phyloP scores from a whole-genome alignment of 495 filamentous ascomycete genomes.

The Xylaria curta region DNA sequence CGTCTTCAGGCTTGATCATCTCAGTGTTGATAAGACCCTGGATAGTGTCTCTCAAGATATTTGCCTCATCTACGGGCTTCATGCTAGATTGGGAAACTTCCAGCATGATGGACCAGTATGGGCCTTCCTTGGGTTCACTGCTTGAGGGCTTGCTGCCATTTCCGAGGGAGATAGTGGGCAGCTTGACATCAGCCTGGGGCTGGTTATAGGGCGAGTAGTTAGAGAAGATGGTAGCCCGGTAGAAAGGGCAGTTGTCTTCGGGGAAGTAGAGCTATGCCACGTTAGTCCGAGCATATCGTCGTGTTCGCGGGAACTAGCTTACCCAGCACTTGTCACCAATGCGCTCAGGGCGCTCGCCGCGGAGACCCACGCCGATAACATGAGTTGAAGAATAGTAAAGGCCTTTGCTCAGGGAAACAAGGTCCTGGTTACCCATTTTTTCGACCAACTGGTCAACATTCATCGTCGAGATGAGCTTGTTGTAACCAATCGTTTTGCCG shows the following conservation, averaged over 20 bases:
- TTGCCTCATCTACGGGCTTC: constrained; percentile 89
- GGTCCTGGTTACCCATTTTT: constrained; percentile 83
- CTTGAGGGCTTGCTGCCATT: constrained; percentile 78
- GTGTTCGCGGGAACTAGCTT: constrained; percentile 38
- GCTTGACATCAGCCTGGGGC: constrained; percentile 78
- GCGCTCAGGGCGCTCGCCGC: constrained; percentile 88
- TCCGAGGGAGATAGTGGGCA: constrained; percentile 84
- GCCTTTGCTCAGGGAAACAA: constrained; percentile 82
- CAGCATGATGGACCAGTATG: constrained; percentile 99
- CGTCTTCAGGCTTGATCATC: constrained; percentile 87
- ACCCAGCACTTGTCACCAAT: constrained; percentile 99
- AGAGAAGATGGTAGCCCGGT: constrained; percentile 99
- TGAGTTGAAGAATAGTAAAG: constrained; percentile 98
- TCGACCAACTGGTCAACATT: constrained; percentile 89
- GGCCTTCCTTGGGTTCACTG: constrained; percentile 75
- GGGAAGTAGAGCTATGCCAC: constrained; percentile 88
- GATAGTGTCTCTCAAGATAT: constrained; percentile 86
- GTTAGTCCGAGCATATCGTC: constrained; percentile 31
- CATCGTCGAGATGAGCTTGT: constrained; percentile 96
- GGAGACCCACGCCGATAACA: constrained; percentile 94
- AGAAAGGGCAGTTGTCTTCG: constrained; percentile 98
- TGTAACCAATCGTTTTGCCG: constrained; percentile 89
- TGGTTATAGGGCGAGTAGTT: constrained; percentile 99
- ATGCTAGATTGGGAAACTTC: constrained; percentile 95
- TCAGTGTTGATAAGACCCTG: constrained; percentile 96